phyloP scores from a whole-genome alignment of 148 eudicot genomes.

The Heliosperma pusillum region DNA sequence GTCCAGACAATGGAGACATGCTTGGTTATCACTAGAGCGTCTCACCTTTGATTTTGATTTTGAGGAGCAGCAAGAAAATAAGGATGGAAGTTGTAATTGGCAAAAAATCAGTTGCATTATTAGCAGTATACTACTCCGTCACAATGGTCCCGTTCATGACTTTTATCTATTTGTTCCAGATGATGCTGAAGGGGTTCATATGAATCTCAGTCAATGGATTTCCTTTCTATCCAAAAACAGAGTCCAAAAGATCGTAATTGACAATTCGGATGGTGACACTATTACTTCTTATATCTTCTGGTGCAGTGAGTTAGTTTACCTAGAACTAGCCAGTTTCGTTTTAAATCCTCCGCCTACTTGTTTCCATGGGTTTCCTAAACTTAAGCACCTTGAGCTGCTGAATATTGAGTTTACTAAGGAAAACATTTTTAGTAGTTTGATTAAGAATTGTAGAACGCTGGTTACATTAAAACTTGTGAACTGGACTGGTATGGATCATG shows the following conservation, averaged over 20 bases:
- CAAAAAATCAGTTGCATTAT: not conserved
- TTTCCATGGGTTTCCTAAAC: conserved; percentile 1
- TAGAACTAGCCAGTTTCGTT: not conserved
- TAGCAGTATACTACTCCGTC: not conserved
- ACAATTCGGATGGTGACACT: not conserved
- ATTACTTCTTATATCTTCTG: not conserved
- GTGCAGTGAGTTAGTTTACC: not conserved
- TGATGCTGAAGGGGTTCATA: not conserved
- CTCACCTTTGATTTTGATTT: not conserved
- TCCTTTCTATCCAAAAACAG: conserved; percentile 11
- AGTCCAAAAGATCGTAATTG: not conserved
- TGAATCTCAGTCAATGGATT: conserved; percentile 7
- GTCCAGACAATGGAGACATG: conserved; percentile 10
- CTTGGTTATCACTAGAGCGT: not conserved
- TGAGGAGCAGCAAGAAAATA: no score
- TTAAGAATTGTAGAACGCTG: conserved; percentile 12
- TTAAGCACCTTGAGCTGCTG: not conserved
- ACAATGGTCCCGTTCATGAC: not conserved
- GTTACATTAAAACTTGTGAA: conserved; percentile 14
- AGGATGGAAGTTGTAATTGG: not conserved
- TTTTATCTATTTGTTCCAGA: not conserved
- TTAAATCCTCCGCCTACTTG: not conserved
- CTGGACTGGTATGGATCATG: conserved; percentile 9
- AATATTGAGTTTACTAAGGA: not conserved
- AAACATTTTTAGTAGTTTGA: not conserved